These are phyloP conservation scores for Hanseniaspora gamundiae DNA, from an alignment of 1,139 yeast genomes.

Conservation along the genomic window DNA sequence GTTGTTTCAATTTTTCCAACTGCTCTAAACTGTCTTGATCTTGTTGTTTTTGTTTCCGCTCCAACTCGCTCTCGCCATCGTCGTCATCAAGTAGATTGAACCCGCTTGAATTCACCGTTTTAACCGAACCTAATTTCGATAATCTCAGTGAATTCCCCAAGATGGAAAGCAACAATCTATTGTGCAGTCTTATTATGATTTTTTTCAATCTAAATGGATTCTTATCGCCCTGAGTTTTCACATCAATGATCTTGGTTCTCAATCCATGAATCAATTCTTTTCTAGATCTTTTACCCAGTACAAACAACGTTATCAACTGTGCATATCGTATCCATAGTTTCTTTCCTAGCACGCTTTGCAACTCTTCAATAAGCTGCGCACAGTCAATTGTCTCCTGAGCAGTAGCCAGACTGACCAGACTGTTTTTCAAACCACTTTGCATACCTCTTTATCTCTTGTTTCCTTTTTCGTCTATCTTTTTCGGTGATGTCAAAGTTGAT, in stretches of 20 bases:
- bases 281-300: slow-evolving; percentile 71
- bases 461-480: not conserved
- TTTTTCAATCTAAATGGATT: not conserved
- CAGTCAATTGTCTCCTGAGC: not conserved
- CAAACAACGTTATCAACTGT: slow-evolving; percentile 59
- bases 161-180: slow-evolving; percentile 67
- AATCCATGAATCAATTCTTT: slow-evolving; percentile 37
- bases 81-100: not conserved
- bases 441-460: not conserved
- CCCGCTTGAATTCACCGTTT: not conserved
- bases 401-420: not conserved
- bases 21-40: slow-evolving; percentile 32
- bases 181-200: slow-evolving; percentile 37
- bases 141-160: slow-evolving; percentile 73
- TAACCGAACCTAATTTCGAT: slow-evolving; percentile 20
- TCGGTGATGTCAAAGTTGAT: not conserved
- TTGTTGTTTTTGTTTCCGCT: slow-evolving; percentile 5
- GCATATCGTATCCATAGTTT: slow-evolving; percentile 77
- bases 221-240: too few relatives aligned
- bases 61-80: slow-evolving; percentile 4
- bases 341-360: slow-evolving; percentile 58
- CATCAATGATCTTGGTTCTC: not conserved
- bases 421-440: not conserved
- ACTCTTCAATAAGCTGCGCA: slow-evolving; percentile 45
- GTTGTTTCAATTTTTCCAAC: slow-evolving; percentile 24